phyloP scores from a whole-genome alignment of 2,329 filamentous ascomycete genomes.

The Clonostachys sp. region DNA sequence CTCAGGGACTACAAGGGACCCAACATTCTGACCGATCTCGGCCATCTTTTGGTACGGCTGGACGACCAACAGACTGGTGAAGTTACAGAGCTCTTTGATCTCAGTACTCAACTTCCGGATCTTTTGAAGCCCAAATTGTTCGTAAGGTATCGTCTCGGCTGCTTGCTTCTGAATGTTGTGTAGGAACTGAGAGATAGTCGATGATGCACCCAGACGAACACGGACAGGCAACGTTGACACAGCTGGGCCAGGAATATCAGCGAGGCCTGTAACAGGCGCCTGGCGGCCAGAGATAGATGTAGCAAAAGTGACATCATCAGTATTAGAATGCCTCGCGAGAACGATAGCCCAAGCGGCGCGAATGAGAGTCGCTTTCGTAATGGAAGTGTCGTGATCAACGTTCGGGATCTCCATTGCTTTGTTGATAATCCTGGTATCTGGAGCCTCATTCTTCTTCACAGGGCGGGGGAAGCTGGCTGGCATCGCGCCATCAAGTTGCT shows the following conservation, averaged over 20 bases:
- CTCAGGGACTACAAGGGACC: neutral
- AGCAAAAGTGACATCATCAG: constrained; percentile 10
- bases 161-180: constrained; percentile 7
- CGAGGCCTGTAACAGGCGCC: constrained; percentile 10
- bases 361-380: constrained; percentile 10
- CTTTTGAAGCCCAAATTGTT: constrained; percentile 7
- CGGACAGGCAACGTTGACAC: constrained; percentile 10
- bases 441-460: neutral
- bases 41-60: constrained; percentile 5
- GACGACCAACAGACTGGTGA: constrained; percentile 7
- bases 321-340: constrained; percentile 7
- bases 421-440: neutral
- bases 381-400: neutral
- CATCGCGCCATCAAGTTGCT: constrained; percentile 3
- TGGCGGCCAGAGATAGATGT: constrained; percentile 11
- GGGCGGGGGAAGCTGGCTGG: constrained; percentile 4
- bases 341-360: constrained; percentile 10
- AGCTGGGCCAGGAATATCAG: constrained; percentile 10
- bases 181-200: constrained; percentile 6
- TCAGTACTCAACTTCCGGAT: constrained; percentile 4
- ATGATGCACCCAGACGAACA: constrained; percentile 1
- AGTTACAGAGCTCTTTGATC: constrained; percentile 4
- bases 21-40: neutral
- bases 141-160: constrained; percentile 2
- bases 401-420: neutral